Base-by-base conservation (phyloP, 257 asterid genomes). In the Solanum sitiens region DNA sequence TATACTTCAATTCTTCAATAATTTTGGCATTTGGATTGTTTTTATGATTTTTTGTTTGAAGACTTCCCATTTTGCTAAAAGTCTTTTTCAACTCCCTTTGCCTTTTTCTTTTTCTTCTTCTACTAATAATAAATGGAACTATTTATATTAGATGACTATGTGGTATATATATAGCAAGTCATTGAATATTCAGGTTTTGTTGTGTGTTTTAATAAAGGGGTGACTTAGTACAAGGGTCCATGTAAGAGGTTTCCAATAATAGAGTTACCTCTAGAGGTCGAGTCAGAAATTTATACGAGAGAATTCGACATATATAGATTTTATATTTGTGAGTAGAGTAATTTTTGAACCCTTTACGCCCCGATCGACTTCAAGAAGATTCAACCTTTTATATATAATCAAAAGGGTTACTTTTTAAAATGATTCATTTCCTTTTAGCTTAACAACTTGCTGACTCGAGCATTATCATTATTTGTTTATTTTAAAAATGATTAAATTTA, bases 1-100 rank as follows among this genome's bases (percentile, higher is more conserved):
- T 96, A 86, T 92, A 88, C 87, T 94, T 94, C 83, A 95, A 86
- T 9, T 91, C 93, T 83, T 92, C 94, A 20, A 95, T 94, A 10
- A 72, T 92, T 87, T 86, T 88, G 50, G 91, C 94, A 56, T 89
- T 87, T 18, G 86, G 86, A 47, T 67, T 83, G 11, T 71, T 80
- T 87, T 63, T 92, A 14, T 74, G 18, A 74, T 88, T 88, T 90
- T 94, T 94, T 1, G 94, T 86, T 40, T 93, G 98, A 47, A 85
- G 80, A 39, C 91, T 91, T 4, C 99, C 99, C 99, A 96, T 96
- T 68, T 25, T 47, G 42, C 5, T 79, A 44, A n/a, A n/a, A n/a
- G 14, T 13, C 23, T 25, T 25, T 8, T 44, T 44, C n/a, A 47
- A 27, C 40, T 30, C 68, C 0, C 67, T 42, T 44, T 77, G 37